These are phyloP conservation scores for Lactarius psammicola DNA, from an alignment of 768 basidiomycete species.

Conservation along the genomic window DNA sequence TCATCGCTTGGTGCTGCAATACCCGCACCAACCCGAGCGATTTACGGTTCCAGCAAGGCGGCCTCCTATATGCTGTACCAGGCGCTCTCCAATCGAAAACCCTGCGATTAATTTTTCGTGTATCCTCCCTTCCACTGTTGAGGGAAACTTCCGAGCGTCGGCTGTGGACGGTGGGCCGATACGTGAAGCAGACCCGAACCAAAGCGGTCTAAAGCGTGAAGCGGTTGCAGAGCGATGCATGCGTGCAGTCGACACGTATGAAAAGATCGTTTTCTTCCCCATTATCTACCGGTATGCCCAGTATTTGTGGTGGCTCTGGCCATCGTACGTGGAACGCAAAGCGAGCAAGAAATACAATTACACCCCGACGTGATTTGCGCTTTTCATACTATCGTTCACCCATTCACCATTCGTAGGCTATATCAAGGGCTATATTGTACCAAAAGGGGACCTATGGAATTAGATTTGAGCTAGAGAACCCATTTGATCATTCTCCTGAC, in stretches of 20 bases:
- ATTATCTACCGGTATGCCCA: conserved; percentile 46
- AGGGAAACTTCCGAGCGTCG: conserved; percentile 75
- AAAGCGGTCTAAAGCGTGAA: conserved; percentile 55
- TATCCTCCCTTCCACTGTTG: conserved; percentile 66
- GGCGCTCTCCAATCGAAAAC: conserved; percentile 76
- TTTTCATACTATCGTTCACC: neutral
- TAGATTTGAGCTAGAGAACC: neutral
- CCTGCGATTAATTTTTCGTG: conserved; percentile 61
- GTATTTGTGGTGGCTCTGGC: conserved; percentile 64
- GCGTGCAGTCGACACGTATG: conserved; percentile 54
- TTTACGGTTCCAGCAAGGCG: conserved; percentile 84
- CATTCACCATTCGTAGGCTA: neutral
- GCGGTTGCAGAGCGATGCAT: conserved; percentile 62
- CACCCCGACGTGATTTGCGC: conserved; percentile 2
- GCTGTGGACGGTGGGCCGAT: conserved; percentile 62
- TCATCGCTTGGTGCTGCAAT: conserved; percentile 77
- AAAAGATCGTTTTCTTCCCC: conserved; percentile 62
- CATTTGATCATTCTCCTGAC: neutral
- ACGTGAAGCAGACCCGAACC: conserved; percentile 50
- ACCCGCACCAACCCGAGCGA: conserved; percentile 79
- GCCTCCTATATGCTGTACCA: conserved; percentile 77
- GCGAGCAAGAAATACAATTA: conserved; percentile 69
- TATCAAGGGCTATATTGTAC: neutral
- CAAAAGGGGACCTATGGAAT: neutral
- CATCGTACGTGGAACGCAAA: conserved; percentile 52